phyloP scores from a whole-genome alignment of 2,329 filamentous ascomycete species.

The Botryosphaeria dothidea region DNA sequence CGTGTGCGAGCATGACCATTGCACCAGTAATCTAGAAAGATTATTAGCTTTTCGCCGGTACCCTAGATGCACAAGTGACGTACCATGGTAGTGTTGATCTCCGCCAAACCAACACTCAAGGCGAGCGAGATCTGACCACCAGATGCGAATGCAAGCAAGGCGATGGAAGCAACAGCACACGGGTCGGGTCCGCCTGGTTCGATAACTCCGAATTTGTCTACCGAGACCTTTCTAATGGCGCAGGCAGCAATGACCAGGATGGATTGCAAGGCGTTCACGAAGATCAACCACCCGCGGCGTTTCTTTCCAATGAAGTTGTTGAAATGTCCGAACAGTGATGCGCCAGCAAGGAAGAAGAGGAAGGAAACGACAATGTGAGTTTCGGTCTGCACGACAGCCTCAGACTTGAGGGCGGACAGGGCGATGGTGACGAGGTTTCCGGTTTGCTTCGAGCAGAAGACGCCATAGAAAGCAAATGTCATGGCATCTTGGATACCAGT shows the following conservation, averaged over 20 bases:
- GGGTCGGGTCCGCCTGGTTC: neutral
- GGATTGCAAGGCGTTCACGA: constrained; percentile 26
- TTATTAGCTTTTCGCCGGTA: neutral
- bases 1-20: constrained; percentile 28
- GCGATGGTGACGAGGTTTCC: constrained; percentile 22
- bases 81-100: constrained; percentile 33
- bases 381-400: constrained; percentile 15
- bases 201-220: constrained; percentile 6
- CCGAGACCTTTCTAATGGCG: constrained; percentile 25
- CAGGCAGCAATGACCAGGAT: constrained; percentile 26
- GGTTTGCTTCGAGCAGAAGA: constrained; percentile 32
- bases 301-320: constrained; percentile 26
- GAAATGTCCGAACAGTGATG: constrained; percentile 28
- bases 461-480: constrained; percentile 30
- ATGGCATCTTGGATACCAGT: constrained; percentile 30
- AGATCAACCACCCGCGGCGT: constrained; percentile 28
- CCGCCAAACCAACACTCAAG: constrained; percentile 27
- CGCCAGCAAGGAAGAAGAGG: constrained; percentile 27
- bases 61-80: neutral
- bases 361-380: constrained; percentile 27
- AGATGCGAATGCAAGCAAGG: constrained; percentile 24
- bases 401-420: constrained; percentile 14
- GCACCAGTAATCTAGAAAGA: constrained; percentile 25
- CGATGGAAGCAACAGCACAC: constrained; percentile 24
- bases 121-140: constrained; percentile 30